These are phyloP conservation scores for Colletotrichum sp. DNA, from an alignment of 2,329 filamentous ascomycete genomes.

Conservation along the genomic window DNA sequence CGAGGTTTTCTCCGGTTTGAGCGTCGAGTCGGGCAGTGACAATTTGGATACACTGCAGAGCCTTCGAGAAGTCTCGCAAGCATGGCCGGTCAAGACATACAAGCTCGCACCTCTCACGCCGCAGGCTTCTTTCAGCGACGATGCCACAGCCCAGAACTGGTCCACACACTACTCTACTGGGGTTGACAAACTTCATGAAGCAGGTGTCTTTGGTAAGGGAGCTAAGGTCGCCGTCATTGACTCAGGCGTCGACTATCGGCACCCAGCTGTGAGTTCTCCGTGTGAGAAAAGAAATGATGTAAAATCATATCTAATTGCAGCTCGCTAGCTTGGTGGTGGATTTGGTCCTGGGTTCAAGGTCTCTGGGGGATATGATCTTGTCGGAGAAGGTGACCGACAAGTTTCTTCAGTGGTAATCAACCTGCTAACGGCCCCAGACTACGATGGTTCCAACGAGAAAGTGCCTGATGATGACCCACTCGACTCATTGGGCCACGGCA, in stretches of 20 bases:
- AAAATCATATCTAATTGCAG: not conserved
- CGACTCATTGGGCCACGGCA: constrained; percentile 27
- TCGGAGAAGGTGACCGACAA: constrained; percentile 21
- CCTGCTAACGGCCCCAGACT: not conserved
- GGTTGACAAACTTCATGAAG: constrained; percentile 21
- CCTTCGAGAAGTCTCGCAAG: constrained; percentile 18
- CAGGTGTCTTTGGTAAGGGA: constrained; percentile 22
- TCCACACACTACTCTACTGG: constrained; percentile 28
- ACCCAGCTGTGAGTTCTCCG: constrained; percentile 11
- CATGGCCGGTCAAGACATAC: constrained; percentile 28
- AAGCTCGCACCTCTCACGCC: constrained; percentile 18
- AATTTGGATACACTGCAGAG: constrained; percentile 36
- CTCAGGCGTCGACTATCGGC: constrained; percentile 23
- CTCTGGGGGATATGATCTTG: constrained; percentile 27
- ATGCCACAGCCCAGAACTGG: constrained; percentile 32
- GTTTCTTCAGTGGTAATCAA: fast-evolving
- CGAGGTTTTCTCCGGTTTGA: constrained; percentile 39
- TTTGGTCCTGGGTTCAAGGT: constrained; percentile 27
- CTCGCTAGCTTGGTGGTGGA: constrained; percentile 30
- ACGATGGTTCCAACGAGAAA: constrained; percentile 11
- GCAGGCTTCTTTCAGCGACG: constrained; percentile 19
- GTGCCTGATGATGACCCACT: constrained; percentile 27
- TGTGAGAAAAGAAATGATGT: too few relatives aligned
- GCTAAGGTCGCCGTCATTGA: constrained; percentile 24
- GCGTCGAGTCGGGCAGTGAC: constrained; percentile 34